Percentiles rank a stretch among this genome's conserved stretches.
Evolutionary conservation across 2,329 filamentous ascomycete species (phyloP).

Genomic region (Colletotrichum siamense): DNA sequence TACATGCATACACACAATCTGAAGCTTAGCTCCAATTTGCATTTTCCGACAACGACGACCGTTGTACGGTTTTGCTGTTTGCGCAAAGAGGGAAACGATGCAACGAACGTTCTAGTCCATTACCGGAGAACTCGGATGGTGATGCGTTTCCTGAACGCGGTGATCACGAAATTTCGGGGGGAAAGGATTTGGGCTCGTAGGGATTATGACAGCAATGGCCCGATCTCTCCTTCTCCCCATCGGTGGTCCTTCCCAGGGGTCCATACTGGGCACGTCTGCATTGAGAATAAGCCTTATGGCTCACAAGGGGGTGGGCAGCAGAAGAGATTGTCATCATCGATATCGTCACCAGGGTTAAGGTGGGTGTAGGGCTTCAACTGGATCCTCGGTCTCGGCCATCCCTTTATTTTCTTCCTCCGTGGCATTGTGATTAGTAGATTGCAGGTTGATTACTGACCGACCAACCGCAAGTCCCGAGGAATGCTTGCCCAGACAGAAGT

Average conservation of each 20-base stretch:
- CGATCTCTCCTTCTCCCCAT: neutral
- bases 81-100: neutral
- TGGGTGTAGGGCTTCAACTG: neutral
- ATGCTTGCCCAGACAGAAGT: neutral
- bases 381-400: neutral
- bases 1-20: neutral
- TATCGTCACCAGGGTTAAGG: neutral
- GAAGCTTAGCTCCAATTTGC: neutral
- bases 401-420: neutral
- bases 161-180: neutral
- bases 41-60: neutral
- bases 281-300: neutral
- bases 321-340: neutral
- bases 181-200: neutral
- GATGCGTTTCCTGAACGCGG: neutral
- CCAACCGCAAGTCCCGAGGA: neutral
- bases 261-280: neutral
- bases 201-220: neutral
- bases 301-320: neutral
- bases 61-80: neutral
- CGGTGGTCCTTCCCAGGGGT: neutral
- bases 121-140: neutral
- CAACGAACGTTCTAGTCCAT: neutral
- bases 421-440: neutral
- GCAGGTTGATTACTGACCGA: neutral